phyloP scores from a whole-genome alignment of 768 basidiomycete genomes.

The Strobilomyces confusus region DNA sequence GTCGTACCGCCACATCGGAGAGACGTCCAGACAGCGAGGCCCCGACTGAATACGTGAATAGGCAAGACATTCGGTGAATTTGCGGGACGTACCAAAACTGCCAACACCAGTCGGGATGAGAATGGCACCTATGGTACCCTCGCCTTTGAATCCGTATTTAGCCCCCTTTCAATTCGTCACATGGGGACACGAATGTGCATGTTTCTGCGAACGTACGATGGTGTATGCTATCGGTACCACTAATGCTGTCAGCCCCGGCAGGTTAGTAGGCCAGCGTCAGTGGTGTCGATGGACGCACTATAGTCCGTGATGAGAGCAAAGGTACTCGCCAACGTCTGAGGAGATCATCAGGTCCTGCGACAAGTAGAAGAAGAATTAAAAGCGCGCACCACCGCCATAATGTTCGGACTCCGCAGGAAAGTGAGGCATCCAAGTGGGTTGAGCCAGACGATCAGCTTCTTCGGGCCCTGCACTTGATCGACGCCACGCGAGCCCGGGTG shows the following conservation, averaged over 20 bases:
- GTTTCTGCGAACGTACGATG: slow-evolving; percentile 40
- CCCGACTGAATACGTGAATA: slow-evolving; percentile 40
- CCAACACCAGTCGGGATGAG: slow-evolving; percentile 28
- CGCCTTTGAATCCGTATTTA: slow-evolving; percentile 23
- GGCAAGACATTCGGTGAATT: not conserved
- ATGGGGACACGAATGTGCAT: not conserved
- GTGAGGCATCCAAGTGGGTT: slow-evolving; percentile 55
- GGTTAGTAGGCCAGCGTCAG: not conserved
- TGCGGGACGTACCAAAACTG: slow-evolving; percentile 15
- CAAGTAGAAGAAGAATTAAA: not conserved
- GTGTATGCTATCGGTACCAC: slow-evolving; percentile 64
- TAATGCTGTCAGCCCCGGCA: slow-evolving; percentile 28
- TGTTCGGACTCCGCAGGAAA: slow-evolving; percentile 56
- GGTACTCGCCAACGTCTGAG: slow-evolving; percentile 40
- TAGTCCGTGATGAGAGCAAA: slow-evolving; percentile 26
- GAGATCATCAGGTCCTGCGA: slow-evolving; percentile 1
- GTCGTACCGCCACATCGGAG: slow-evolving; percentile 53
- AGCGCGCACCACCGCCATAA: slow-evolving; percentile 48
- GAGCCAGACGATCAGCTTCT: slow-evolving; percentile 39
- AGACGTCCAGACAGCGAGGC: slow-evolving; percentile 55
- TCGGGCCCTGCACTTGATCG: slow-evolving; percentile 37
- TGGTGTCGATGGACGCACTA: slow-evolving; percentile 29
- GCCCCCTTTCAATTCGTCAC: slow-evolving; percentile 40
- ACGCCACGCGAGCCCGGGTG: slow-evolving; percentile 56
- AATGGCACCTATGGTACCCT: slow-evolving; percentile 20